Conservation (phyloP, 768 basidiomycete species). For the Hygrophorus russula region DNA sequence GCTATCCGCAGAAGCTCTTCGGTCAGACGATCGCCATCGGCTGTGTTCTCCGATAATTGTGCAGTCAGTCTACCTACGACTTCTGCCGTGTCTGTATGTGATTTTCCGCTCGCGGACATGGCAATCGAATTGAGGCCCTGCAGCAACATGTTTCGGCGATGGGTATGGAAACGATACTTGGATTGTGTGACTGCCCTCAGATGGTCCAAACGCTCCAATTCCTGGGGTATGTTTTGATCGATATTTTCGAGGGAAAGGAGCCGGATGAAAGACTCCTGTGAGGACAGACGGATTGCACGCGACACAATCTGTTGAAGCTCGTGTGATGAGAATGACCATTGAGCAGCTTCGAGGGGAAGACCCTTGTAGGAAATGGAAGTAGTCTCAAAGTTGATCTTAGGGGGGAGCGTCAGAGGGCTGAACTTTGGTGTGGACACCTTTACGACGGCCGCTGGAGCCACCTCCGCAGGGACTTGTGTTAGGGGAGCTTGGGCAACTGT, state of each 20-base stretch:
- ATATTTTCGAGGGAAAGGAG: constrained; percentile 53
- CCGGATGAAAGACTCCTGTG: constrained; percentile 60
- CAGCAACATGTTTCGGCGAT: constrained; percentile 57
- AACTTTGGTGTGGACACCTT: constrained; percentile 7
- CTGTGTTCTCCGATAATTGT: constrained; percentile 51
- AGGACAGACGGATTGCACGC: constrained; percentile 56
- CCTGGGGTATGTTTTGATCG: constrained; percentile 46
- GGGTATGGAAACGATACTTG: constrained; percentile 56
- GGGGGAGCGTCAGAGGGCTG: constrained; percentile 34
- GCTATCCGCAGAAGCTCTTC: constrained; percentile 44
- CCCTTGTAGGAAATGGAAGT: constrained; percentile 54
- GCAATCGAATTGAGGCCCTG: constrained; percentile 55
- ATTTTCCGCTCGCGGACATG: constrained; percentile 19
- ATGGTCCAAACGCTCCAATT: constrained; percentile 44
- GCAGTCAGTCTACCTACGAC: constrained; percentile 25
- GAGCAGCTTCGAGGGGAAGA: constrained; percentile 57
- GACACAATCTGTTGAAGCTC: constrained; percentile 65
- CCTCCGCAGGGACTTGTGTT: no score
- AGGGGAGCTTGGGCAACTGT: no score
- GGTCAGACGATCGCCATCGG: constrained; percentile 45
- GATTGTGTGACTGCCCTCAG: constrained; percentile 46
- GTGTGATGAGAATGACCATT: constrained; percentile 48
- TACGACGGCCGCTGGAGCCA: no score
- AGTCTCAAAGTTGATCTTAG: constrained; percentile 45
- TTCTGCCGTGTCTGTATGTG: background rate